These are phyloP conservation scores for Russula ochroleuca DNA, from an alignment of 768 basidiomycete genomes.

Conservation along the genomic window DNA sequence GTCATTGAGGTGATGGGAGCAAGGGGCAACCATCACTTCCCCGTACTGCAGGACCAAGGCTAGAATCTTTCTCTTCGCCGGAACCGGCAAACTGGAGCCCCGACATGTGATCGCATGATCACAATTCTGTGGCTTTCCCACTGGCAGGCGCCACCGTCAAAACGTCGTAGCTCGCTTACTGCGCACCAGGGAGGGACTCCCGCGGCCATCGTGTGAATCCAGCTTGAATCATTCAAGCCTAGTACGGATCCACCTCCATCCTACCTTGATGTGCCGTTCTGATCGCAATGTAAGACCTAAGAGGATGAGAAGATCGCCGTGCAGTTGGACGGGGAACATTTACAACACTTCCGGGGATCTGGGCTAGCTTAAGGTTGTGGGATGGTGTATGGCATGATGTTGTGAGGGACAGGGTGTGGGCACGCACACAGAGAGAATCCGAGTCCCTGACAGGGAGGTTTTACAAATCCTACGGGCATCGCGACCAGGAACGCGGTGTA, in stretches of 20 bases:
- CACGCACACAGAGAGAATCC: neutral
- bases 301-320: neutral
- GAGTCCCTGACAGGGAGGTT: neutral
- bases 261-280: neutral
- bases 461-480: neutral
- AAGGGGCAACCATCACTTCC: neutral
- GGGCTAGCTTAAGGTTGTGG: neutral
- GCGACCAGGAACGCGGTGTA: neutral
- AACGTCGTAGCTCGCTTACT: neutral
- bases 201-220: neutral
- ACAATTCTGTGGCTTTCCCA: no score
- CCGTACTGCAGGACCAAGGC: neutral
- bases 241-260: neutral
- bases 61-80: neutral
- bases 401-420: neutral
- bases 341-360: neutral
- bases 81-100: neutral
- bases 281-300: neutral
- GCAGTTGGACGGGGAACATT: neutral
- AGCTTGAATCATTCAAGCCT: neutral
- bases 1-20: neutral
- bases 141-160: neutral
- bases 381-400: neutral
- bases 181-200: neutral
- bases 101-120: neutral